Conservation (phyloP, 2,329 filamentous ascomycete species). For the Aureobasidium melanogenum region DNA sequence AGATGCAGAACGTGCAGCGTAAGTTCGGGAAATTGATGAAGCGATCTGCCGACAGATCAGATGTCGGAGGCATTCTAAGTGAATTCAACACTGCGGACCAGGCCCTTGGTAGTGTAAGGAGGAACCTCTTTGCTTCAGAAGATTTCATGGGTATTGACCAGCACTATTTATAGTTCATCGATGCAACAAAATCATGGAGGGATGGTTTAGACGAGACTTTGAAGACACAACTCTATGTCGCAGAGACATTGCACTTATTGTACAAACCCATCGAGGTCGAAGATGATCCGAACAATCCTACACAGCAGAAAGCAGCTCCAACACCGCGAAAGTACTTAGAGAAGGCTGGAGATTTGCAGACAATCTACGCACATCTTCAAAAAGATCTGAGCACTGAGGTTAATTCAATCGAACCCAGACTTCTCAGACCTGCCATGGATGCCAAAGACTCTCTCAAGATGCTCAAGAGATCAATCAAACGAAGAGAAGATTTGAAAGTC, state of each 20-base stretch:
- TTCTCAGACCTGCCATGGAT: constrained; percentile 61
- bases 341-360: constrained; percentile 55
- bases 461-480: constrained; percentile 76
- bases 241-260: constrained; percentile 60
- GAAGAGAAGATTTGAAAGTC: constrained; percentile 54
- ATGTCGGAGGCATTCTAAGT: constrained; percentile 63
- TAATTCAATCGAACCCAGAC: constrained; percentile 57
- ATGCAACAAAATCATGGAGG: constrained; percentile 66
- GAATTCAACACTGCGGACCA: constrained; percentile 76
- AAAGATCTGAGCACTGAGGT: constrained; percentile 64
- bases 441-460: constrained; percentile 61
- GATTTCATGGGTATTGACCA: not conserved
- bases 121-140: not conserved
- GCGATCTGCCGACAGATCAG: constrained; percentile 65
- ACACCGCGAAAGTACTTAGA: constrained; percentile 57
- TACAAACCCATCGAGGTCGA: constrained; percentile 70
- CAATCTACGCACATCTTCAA: constrained; percentile 62
- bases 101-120: constrained; percentile 58
- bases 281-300: constrained; percentile 43
- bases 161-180: constrained; percentile 44
- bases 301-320: constrained; percentile 43
- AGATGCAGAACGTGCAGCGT: constrained; percentile 64
- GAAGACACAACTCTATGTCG: constrained; percentile 43
- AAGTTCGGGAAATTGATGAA: constrained; percentile 65
- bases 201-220: constrained; percentile 70